phyloP scores from a whole-genome alignment of 164 flowering plant genomes.

The Kingdonia uniflora region DNA sequence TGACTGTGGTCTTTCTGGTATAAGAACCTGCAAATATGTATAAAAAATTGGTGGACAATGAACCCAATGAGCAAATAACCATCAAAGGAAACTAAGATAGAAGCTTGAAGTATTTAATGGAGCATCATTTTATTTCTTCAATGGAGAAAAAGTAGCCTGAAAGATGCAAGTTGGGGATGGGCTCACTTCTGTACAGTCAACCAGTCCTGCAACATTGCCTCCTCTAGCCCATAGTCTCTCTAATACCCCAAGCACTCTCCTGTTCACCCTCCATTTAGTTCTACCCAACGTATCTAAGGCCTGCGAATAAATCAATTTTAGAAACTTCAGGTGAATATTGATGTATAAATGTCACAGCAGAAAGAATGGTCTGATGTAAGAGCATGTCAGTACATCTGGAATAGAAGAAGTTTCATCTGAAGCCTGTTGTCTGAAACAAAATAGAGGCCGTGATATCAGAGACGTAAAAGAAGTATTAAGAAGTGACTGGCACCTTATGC shows the following conservation, averaged over 20 bases:
- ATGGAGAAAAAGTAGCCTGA: too few relatives aligned
- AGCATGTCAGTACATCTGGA: too few relatives aligned
- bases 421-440: too few relatives aligned
- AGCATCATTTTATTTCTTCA: too few relatives aligned
- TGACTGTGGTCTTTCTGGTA: conserved; percentile 55
- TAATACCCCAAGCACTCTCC: conserved; percentile 55
- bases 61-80: too few relatives aligned
- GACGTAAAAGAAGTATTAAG: too few relatives aligned
- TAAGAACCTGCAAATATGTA: conserved; percentile 32
- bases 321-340: neutral
- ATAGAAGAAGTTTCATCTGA: too few relatives aligned
- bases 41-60: neutral
- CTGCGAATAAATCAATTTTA: conserved; percentile 25
- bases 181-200: conserved; percentile 77
- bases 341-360: too few relatives aligned
- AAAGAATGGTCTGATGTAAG: too few relatives aligned
- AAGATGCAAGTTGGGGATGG: conserved; percentile 2
- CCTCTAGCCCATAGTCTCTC: conserved; percentile 80
- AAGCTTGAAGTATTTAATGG: neutral
- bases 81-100: neutral
- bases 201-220: conserved; percentile 72
- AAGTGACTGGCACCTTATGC: too few relatives aligned
- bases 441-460: too few relatives aligned
- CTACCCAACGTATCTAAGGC: conserved; percentile 88
- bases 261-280: conserved; percentile 91